Conservation (phyloP, 495 filamentous ascomycete genomes). For the Glonium stellatum region DNA sequence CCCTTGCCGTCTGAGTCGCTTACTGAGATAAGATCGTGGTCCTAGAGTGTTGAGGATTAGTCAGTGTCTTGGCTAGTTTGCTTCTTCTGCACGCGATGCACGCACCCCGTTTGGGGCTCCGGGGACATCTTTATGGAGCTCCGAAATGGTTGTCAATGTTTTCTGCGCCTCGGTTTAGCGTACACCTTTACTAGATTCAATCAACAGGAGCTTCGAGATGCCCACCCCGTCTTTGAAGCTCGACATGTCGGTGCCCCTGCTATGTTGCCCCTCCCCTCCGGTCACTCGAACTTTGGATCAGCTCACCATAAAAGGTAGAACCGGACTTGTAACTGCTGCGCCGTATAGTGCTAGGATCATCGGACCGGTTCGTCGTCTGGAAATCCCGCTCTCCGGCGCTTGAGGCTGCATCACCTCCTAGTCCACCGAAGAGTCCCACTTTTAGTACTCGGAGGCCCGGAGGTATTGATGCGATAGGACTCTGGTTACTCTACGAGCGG, state of each 20-base stretch:
- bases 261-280: not conserved
- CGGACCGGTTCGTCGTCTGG: not conserved
- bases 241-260: not conserved
- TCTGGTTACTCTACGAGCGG: not conserved
- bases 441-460: not conserved
- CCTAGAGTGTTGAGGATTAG: too few species aligned
- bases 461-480: not conserved
- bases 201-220: not conserved
- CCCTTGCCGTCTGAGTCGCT: too few species aligned
- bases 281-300: not conserved
- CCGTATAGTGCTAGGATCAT: not conserved
- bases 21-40: too few species aligned
- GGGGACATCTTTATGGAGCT: conserved; percentile 3
- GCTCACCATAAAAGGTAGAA: not conserved
- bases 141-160: not conserved
- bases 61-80: not conserved
- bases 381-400: not conserved
- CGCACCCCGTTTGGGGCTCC: not conserved
- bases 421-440: not conserved
- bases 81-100: not conserved
- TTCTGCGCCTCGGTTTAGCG: not conserved
- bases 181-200: not conserved
- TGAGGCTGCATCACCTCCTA: not conserved
- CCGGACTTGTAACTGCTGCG: not conserved
- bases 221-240: conserved; percentile 1